A percentile compares a stretch with the other conserved stretches of the same genome.
These are phyloP conservation scores for Clarireedia sp. DNA, from an alignment of 2,329 filamentous ascomycete species.

Conservation along the genomic window DNA sequence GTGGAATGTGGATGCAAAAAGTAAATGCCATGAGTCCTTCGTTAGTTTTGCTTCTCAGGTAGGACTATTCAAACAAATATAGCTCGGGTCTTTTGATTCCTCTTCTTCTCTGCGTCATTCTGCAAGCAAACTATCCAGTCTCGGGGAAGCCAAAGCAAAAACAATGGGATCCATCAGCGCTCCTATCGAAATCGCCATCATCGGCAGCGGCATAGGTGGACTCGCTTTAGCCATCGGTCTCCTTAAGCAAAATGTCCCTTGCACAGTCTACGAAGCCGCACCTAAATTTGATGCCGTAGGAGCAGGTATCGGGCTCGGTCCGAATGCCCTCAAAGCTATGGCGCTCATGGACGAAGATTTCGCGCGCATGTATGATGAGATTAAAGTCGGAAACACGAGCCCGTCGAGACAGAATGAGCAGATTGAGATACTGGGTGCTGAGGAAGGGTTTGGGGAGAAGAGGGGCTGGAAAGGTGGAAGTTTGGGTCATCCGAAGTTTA, in stretches of 20 bases:
- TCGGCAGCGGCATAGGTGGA: slow-evolving; percentile 18
- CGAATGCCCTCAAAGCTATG: slow-evolving; percentile 36
- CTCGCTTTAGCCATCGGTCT: slow-evolving; percentile 17
- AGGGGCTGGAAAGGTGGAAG: slow-evolving; percentile 32
- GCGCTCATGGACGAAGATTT: slow-evolving; percentile 34
- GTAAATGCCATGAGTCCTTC: no score
- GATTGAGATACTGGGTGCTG: slow-evolving; percentile 35
- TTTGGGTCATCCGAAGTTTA: slow-evolving; percentile 32
- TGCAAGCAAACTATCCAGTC: background rate
- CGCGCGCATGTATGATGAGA: slow-evolving; percentile 32
- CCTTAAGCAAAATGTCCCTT: slow-evolving; percentile 12
- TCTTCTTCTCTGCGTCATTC: background rate
- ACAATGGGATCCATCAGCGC: background rate
- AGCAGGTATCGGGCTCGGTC: slow-evolving; percentile 33
- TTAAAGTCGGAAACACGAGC: slow-evolving; percentile 33
- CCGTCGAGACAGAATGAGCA: slow-evolving; percentile 33
- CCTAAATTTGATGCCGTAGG: slow-evolving; percentile 17
- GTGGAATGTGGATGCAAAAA: background rate
- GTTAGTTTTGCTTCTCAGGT: no score
- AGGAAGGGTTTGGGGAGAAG: slow-evolving; percentile 34
- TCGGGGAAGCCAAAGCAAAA: background rate
- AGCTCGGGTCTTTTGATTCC: no score
- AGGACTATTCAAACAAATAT: no score
- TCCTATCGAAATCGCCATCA: slow-evolving; percentile 11
- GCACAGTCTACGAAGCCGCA: slow-evolving; percentile 17